Conservation (phyloP, 371 early-diverging fungal genomes). For the Mortierella sp. region DNA sequence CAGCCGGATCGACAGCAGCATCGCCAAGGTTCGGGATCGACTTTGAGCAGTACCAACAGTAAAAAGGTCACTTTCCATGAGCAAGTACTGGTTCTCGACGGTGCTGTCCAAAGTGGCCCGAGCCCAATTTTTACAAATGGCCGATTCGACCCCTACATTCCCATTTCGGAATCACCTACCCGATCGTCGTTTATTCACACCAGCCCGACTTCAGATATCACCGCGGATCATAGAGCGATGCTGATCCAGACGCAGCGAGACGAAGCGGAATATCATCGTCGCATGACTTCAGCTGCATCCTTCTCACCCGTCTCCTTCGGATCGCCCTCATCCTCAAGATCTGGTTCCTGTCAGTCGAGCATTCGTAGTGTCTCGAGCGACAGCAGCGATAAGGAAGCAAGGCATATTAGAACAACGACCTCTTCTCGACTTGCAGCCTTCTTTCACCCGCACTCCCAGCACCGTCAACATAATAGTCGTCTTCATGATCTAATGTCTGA, state of each 20-base stretch:
- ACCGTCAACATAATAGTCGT: too few species aligned
- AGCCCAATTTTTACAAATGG: not conserved
- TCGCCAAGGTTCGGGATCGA: slow-evolving; percentile 1
- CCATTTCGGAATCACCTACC: slow-evolving; percentile 30
- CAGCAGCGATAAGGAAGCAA: slow-evolving; percentile 14
- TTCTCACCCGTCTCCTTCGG: not conserved
- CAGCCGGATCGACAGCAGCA: too few species aligned
- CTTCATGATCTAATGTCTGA: not conserved
- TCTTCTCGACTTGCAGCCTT: slow-evolving; percentile 14
- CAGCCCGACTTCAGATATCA: too few species aligned
- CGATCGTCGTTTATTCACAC: slow-evolving; percentile 1
- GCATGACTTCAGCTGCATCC: not conserved
- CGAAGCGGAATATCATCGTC: slow-evolving; percentile 7
- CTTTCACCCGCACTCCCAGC: slow-evolving; percentile 11
- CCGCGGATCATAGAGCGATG: not conserved
- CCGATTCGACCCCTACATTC: slow-evolving; percentile 6
- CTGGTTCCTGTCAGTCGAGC: slow-evolving; percentile 34
- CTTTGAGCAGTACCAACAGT: slow-evolving; percentile 1
- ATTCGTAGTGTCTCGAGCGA: slow-evolving; percentile 27
- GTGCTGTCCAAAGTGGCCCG: slow-evolving; percentile 9
- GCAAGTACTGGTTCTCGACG: slow-evolving; percentile 31
- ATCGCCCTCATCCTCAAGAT: slow-evolving; percentile 25
- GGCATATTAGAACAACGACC: slow-evolving; percentile 1
- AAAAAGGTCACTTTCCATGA: slow-evolving; percentile 37
- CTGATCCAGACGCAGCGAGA: slow-evolving; percentile 3